Percentiles rank a stretch among this genome's conserved stretches.
These are phyloP conservation scores for Dioscorea alata DNA, from an alignment of 106 monocot genomes.

Conservation along the genomic window DNA sequence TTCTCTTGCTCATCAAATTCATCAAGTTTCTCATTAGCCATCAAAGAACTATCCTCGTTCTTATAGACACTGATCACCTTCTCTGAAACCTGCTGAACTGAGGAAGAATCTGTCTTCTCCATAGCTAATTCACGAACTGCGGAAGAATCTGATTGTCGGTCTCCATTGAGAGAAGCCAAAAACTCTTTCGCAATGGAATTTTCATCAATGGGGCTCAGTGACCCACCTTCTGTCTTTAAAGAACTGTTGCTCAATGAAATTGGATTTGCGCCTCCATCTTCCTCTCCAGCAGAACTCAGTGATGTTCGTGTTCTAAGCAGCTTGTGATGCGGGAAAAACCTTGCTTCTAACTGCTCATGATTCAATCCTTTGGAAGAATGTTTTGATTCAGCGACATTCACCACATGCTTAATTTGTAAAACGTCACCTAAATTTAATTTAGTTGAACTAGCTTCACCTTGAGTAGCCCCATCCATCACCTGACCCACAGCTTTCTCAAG, in stretches of 20 bases:
- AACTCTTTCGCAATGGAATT: slow-evolving; percentile 65
- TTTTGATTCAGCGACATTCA: slow-evolving; percentile 1
- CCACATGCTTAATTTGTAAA: slow-evolving; percentile 3
- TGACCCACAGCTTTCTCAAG: slow-evolving; percentile 76
- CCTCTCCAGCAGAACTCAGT: slow-evolving; percentile 1
- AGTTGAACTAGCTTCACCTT: slow-evolving; percentile 10
- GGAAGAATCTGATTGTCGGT: slow-evolving; percentile 2
- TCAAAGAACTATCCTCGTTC: slow-evolving; percentile 24
- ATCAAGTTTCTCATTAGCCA: slow-evolving; percentile 52
- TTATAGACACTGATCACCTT: slow-evolving; percentile 3
- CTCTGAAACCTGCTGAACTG: slow-evolving; percentile 12
- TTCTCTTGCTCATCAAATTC: slow-evolving; percentile 74
- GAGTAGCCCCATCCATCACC: slow-evolving; percentile 39
- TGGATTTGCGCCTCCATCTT: neutral
- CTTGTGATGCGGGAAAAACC: slow-evolving; percentile 87
- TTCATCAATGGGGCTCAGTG: slow-evolving; percentile 48
- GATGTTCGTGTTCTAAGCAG: slow-evolving; percentile 34
- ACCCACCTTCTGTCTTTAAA: slow-evolving; percentile 5
- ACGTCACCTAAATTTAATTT: slow-evolving; percentile 13
- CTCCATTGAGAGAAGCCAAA: slow-evolving; percentile 56
- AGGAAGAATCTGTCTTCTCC: slow-evolving; percentile 11
- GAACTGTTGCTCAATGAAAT: neutral
- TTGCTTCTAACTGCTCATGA: slow-evolving; percentile 68
- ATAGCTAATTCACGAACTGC: slow-evolving; percentile 15
- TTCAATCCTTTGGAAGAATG: slow-evolving; percentile 30